phyloP scores from a whole-genome alignment of 176 grass and related monocot species.

The Thinopyrum elongatum region DNA sequence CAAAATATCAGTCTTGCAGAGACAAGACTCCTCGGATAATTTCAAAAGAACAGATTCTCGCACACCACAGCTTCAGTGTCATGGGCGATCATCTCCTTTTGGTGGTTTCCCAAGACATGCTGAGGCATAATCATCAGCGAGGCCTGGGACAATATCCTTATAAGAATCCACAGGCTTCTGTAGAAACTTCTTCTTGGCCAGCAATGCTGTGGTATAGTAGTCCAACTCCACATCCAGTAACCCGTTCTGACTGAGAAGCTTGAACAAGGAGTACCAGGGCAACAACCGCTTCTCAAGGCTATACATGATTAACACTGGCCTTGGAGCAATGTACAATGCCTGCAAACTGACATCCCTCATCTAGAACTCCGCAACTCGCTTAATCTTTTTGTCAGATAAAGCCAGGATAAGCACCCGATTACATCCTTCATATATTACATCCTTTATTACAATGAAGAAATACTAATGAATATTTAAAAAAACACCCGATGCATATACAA shows the following conservation, averaged over 20 bases:
- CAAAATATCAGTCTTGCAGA: slow-evolving; percentile 12
- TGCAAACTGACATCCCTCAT: slow-evolving; percentile 22
- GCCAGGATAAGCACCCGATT: not conserved
- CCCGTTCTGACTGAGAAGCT: slow-evolving; percentile 27
- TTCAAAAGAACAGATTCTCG: not conserved
- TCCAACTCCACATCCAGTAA: slow-evolving; percentile 7
- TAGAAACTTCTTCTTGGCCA: slow-evolving; percentile 33
- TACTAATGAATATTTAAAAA: no score
- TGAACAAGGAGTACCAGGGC: slow-evolving; percentile 37
- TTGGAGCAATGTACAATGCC: slow-evolving; percentile 1
- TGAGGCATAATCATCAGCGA: not conserved
- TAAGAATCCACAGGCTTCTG: slow-evolving; percentile 31
- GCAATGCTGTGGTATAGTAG: not conserved
- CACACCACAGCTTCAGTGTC: no score
- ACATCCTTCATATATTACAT: no score
- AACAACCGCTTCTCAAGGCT: slow-evolving; percentile 51
- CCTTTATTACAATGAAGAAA: no score
- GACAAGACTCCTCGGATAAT: not conserved
- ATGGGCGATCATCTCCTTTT: no score
- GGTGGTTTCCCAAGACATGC: not conserved
- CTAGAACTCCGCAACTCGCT: not conserved
- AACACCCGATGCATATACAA: no score
- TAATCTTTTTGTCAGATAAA: not conserved
- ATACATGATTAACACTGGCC: slow-evolving; percentile 34
- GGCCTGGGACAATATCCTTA: slow-evolving; percentile 17